These are phyloP conservation scores for Yamadazyma songkhlaensis DNA, from an alignment of 1,139 yeast species.

Conservation along the genomic window DNA sequence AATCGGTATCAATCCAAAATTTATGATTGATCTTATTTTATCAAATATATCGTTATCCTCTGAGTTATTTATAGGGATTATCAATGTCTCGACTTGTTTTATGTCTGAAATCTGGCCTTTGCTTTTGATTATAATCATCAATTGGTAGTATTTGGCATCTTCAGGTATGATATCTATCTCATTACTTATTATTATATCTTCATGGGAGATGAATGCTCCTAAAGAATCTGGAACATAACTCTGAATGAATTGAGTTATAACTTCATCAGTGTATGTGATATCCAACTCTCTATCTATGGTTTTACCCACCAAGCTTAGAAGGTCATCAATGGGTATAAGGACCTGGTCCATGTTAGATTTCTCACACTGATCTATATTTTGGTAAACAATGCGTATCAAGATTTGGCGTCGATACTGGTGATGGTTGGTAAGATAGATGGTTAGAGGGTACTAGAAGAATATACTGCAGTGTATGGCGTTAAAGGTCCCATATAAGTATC, in stretches of 20 bases:
- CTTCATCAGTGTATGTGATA: constrained; percentile 3
- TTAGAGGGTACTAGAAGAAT: too few species aligned
- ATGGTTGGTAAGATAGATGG: neutral
- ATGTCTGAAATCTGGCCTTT: constrained; percentile 9
- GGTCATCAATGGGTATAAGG: constrained; percentile 6
- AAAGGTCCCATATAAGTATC: too few species aligned
- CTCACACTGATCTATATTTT: constrained; percentile 3
- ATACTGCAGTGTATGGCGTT: too few species aligned
- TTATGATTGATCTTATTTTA: constrained; percentile 55
- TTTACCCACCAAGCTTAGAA: constrained; percentile 6
- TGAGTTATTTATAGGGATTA: constrained; percentile 9
- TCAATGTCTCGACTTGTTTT: constrained; percentile 9
- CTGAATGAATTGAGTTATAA: constrained; percentile 5
- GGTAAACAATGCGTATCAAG: constrained; percentile 6
- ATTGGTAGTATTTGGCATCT: constrained; percentile 1
- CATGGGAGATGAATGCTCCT: constrained; percentile 2
- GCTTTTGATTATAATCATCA: constrained; percentile 10
- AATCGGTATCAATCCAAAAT: constrained; percentile 39
- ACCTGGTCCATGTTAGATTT: constrained; percentile 5
- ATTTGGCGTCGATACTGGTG: neutral
- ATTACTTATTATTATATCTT: constrained; percentile 1
- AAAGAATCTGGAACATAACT: constrained; percentile 9
- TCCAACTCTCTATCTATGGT: constrained; percentile 4
- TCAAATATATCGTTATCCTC: constrained; percentile 41
- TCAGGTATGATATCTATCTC: constrained; percentile 7